Evolutionary conservation across 2,329 filamentous ascomycete genomes (phyloP).

Genomic region (Blastomyces parvus): DNA sequence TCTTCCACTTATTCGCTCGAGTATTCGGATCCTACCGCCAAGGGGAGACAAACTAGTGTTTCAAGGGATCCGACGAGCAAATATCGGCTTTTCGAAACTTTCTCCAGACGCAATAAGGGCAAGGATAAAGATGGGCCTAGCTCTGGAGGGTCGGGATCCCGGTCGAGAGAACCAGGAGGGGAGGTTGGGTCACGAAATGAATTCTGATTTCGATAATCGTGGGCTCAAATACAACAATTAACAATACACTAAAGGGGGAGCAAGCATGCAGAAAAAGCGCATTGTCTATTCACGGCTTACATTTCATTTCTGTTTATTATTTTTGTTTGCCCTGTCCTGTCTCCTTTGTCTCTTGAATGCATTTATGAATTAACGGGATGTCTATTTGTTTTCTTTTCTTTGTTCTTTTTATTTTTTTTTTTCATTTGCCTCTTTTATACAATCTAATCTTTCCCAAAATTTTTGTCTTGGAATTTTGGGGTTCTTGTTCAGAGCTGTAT

Average conservation of each 20-base stretch:
- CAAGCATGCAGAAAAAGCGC: not conserved
- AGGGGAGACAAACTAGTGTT: slow-evolving; percentile 30
- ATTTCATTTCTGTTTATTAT: slow-evolving; percentile 25
- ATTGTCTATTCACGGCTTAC: slow-evolving; percentile 16
- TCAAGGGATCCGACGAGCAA: slow-evolving; percentile 33
- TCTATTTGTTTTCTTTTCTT: not conserved
- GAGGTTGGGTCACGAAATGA: slow-evolving; percentile 16
- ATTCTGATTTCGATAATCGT: slow-evolving; percentile 11
- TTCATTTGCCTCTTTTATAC: not conserved
- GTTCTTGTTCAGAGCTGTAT: not conserved
- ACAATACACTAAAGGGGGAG: not conserved
- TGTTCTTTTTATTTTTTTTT: not conserved
- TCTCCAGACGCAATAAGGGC: slow-evolving; percentile 19
- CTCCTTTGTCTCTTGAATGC: not conserved
- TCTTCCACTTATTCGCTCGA: slow-evolving; percentile 40
- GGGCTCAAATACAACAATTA: not conserved
- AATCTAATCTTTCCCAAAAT: slow-evolving; percentile 8
- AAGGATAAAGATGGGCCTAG: slow-evolving; percentile 11
- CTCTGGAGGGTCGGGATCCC: not conserved
- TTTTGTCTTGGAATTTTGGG: not conserved
- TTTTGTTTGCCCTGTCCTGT: slow-evolving; percentile 20
- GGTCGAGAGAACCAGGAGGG: slow-evolving; percentile 4
- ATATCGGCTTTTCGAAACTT: slow-evolving; percentile 35
- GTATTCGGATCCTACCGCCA: slow-evolving; percentile 28
- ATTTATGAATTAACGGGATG: slow-evolving; percentile 2